Conservation (phyloP, 2,329 filamentous ascomycete species). For the Cladosporium colombiae region DNA sequence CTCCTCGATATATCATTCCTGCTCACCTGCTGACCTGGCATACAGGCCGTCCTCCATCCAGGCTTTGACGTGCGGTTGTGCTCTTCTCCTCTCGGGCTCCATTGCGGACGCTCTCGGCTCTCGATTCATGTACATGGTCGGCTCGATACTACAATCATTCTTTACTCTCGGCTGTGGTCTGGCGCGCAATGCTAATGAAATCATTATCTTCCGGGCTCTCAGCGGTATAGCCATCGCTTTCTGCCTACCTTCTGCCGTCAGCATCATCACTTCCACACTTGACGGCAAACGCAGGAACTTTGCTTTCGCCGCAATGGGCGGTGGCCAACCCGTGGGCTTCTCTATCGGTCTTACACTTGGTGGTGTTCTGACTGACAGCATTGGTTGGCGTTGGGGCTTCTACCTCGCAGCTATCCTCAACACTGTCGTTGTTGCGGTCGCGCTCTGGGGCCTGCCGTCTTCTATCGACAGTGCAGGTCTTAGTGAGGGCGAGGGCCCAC, state of each 20-base stretch:
- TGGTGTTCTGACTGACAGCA: slow-evolving; percentile 50
- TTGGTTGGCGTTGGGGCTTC: slow-evolving; percentile 57
- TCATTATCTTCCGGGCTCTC: slow-evolving; percentile 32
- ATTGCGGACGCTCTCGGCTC: slow-evolving; percentile 55
- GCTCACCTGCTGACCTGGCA: neutral
- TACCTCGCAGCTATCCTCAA: slow-evolving; percentile 51
- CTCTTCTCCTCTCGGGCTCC: slow-evolving; percentile 53
- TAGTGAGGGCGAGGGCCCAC: slow-evolving; percentile 9
- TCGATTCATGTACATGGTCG: slow-evolving; percentile 49
- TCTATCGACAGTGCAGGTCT: slow-evolving; percentile 7
- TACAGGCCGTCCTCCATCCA: slow-evolving; percentile 34
- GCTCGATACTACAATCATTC: slow-evolving; percentile 47
- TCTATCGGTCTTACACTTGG: slow-evolving; percentile 54
- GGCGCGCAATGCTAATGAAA: slow-evolving; percentile 35
- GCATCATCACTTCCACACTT: slow-evolving; percentile 51
- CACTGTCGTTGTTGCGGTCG: slow-evolving; percentile 41
- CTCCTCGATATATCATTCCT: too few relatives aligned
- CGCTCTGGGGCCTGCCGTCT: slow-evolving; percentile 43
- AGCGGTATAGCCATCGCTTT: slow-evolving; percentile 34
- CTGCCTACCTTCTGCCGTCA: slow-evolving; percentile 49
- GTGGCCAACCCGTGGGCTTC: slow-evolving; percentile 55
- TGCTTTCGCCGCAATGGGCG: slow-evolving; percentile 54
- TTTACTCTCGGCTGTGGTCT: slow-evolving; percentile 50
- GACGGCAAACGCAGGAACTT: slow-evolving; percentile 53
- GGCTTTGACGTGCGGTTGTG: slow-evolving; percentile 49